Evolutionary conservation across 106 monocot genomes (phyloP).

Genomic region (Dactylorhiza incarnata): DNA sequence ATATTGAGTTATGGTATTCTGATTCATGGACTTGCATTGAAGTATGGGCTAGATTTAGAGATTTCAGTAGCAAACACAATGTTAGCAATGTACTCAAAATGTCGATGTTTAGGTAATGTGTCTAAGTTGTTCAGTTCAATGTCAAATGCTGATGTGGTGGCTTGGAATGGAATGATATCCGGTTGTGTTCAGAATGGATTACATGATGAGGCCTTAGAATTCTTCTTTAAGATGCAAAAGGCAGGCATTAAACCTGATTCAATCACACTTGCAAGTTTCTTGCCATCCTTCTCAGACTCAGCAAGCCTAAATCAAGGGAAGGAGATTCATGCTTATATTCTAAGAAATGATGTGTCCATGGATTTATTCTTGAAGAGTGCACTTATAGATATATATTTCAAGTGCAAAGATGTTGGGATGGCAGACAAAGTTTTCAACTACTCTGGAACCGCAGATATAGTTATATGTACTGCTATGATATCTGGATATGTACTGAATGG

Average conservation of each 20-base stretch:
- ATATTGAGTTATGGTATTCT: conserved; percentile 51
- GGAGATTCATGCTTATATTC: conserved; percentile 70
- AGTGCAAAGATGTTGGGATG: conserved; percentile 46
- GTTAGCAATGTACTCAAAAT: conserved; percentile 83
- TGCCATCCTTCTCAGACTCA: conserved; percentile 69
- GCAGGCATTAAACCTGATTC: conserved; percentile 65
- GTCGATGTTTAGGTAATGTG: conserved; percentile 42
- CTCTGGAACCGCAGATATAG: conserved; percentile 43
- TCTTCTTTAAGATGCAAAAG: conserved; percentile 59
- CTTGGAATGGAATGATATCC: conserved; percentile 86
- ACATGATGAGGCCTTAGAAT: conserved; percentile 40
- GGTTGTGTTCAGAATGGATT: conserved; percentile 88
- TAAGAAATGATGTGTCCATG: conserved; percentile 51
- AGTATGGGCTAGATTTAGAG: conserved; percentile 48
- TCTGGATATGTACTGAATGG: conserved; percentile 86
- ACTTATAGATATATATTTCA: conserved; percentile 82
- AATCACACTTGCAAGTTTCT: conserved; percentile 59
- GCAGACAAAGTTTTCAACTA: conserved; percentile 49
- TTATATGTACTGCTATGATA: conserved; percentile 82
- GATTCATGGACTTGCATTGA: conserved; percentile 58
- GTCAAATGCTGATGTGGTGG: conserved; percentile 42
- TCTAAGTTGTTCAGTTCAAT: conserved; percentile 46
- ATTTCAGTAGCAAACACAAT: conserved; percentile 70
- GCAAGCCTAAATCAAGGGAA: conserved; percentile 38
- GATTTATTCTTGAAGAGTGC: conserved; percentile 85